Conservation (phyloP, 2,329 filamentous ascomycete genomes). For the Fusarium goolgardi region DNA sequence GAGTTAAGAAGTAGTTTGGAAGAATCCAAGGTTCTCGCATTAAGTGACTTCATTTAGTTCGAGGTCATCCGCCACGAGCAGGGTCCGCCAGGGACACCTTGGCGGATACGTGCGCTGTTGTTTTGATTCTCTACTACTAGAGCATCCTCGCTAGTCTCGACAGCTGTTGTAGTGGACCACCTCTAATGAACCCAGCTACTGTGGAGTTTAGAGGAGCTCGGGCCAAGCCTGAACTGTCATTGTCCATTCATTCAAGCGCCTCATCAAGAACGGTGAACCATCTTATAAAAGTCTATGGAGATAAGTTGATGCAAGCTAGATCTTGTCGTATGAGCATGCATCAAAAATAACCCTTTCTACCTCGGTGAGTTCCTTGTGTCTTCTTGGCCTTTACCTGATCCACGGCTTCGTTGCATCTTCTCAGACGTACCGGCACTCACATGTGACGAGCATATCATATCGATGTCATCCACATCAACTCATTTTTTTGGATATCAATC, state of each 20-base stretch:
- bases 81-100: slow-evolving; percentile 36
- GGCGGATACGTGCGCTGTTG: slow-evolving; percentile 37
- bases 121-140: slow-evolving; percentile 32
- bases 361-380: not conserved
- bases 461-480: not conserved
- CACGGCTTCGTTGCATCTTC: not conserved
- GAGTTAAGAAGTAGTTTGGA: slow-evolving; percentile 9
- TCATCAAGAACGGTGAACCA: slow-evolving; percentile 23
- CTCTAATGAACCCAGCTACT: slow-evolving; percentile 17
- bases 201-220: slow-evolving; percentile 25
- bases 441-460: slow-evolving; percentile 5
- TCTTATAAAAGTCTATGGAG: not conserved
- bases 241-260: slow-evolving; percentile 25
- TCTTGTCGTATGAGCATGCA: not conserved
- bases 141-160: slow-evolving; percentile 2
- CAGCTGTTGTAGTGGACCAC: slow-evolving; percentile 31
- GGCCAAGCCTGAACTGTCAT: slow-evolving; percentile 14
- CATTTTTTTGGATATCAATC: not conserved
- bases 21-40: not conserved
- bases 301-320: not conserved
- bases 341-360: not conserved
- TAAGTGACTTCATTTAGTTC: slow-evolving; percentile 32
- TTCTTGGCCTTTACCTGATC: not conserved
- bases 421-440: not conserved
- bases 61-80: slow-evolving; percentile 35